Conservation (phyloP, 2,329 filamentous ascomycete genomes). For the Westerdykella sp. region DNA sequence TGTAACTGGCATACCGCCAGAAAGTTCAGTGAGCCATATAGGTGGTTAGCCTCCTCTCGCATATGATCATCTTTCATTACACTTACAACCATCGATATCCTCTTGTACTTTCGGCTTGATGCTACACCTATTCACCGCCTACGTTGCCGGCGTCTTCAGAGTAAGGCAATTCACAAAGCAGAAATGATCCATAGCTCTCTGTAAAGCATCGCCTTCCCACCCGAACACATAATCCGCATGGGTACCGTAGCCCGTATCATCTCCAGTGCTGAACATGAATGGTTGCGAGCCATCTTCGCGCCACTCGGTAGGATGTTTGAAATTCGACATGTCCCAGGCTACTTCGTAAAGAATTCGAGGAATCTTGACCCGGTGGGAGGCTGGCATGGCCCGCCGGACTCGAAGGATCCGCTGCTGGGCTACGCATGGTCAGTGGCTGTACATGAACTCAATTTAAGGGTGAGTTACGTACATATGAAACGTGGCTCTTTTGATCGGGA, state of each 20-base stretch:
- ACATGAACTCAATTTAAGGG: background rate
- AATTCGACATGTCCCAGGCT: conserved; percentile 11
- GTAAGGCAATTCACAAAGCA: conserved; percentile 8
- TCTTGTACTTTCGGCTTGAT: conserved; percentile 12
- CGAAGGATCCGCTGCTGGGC: conserved; percentile 16
- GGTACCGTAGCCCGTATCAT: conserved; percentile 10
- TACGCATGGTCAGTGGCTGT: too few relatives aligned
- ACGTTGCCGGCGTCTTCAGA: conserved; percentile 10
- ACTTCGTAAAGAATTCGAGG: conserved; percentile 14
- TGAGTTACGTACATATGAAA: conserved; percentile 24
- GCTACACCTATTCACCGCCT: conserved; percentile 12
- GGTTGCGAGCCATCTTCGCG: conserved; percentile 14
- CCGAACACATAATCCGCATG: conserved; percentile 14
- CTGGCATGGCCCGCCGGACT: conserved; percentile 9
- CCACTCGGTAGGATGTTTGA: conserved; percentile 13
- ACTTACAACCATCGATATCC: conserved; percentile 13
- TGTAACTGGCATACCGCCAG: conserved; percentile 2
- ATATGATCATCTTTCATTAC: background rate
- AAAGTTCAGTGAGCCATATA: conserved; percentile 11
- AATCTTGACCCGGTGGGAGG: conserved; percentile 10
- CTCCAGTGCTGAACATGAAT: conserved; percentile 12
- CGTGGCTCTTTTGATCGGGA: conserved; percentile 48
- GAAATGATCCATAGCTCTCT: conserved; percentile 10
- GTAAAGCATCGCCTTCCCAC: conserved; percentile 10
- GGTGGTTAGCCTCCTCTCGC: background rate